Percentiles rank a stretch among this genome's conserved stretches.
These are phyloP conservation scores for Ophiostoma ips DNA, from an alignment of 2,329 filamentous ascomycete species.

Conservation along the genomic window DNA sequence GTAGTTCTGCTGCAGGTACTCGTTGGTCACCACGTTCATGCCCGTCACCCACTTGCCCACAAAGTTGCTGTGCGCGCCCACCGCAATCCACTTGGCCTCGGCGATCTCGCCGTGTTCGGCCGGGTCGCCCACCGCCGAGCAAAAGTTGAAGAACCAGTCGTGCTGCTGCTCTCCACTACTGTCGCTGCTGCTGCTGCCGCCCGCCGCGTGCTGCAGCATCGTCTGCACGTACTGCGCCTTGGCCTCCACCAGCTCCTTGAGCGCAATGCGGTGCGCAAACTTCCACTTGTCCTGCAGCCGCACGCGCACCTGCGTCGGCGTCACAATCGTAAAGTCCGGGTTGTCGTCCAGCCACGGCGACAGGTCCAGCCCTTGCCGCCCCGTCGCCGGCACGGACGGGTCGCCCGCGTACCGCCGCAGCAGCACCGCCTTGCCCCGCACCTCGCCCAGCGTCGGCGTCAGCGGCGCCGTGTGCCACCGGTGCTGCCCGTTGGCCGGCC, in stretches of 20 bases:
- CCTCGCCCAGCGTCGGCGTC: slow-evolving; percentile 47
- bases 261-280: slow-evolving; percentile 23
- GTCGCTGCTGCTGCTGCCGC: slow-evolving; percentile 6
- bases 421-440: slow-evolving; percentile 53
- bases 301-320: slow-evolving; percentile 22
- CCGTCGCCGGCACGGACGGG: slow-evolving; percentile 19
- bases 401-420: slow-evolving; percentile 45
- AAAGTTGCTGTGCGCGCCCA: slow-evolving; percentile 28
- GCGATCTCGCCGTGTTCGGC: slow-evolving; percentile 24
- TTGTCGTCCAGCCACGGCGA: slow-evolving; percentile 50
- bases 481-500: slow-evolving; percentile 19
- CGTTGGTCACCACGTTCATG: slow-evolving; percentile 27
- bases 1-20: slow-evolving; percentile 18
- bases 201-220: slow-evolving; percentile 23
- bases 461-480: slow-evolving; percentile 47
- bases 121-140: slow-evolving; percentile 26
- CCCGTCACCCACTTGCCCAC: slow-evolving; percentile 27
- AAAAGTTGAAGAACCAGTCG: slow-evolving; percentile 23
- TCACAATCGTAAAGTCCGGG: slow-evolving; percentile 37
- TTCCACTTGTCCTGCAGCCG: slow-evolving; percentile 35
- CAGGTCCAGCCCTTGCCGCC: slow-evolving; percentile 24
- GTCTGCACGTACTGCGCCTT: slow-evolving; percentile 26
- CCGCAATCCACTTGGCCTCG: slow-evolving; percentile 29
- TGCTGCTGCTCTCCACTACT: slow-evolving; percentile 15
- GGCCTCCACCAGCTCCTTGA: slow-evolving; percentile 24